phyloP scores from a whole-genome alignment of 2,329 filamentous ascomycete species.

The Neoarthrinium moseri region DNA sequence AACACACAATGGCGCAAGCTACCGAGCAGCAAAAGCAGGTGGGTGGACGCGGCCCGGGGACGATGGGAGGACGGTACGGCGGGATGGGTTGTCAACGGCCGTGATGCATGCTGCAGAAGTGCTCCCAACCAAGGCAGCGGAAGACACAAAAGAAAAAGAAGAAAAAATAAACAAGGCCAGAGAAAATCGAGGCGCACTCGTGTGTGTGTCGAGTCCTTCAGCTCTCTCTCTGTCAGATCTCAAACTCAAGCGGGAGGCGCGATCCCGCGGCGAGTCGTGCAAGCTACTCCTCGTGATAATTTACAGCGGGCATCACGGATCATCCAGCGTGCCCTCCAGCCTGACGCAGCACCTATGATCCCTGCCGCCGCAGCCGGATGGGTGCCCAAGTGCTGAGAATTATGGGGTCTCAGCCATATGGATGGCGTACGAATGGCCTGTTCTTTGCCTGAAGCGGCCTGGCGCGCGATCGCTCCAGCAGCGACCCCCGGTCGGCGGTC shows the following conservation, averaged over 20 bases:
- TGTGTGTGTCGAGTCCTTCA: neutral
- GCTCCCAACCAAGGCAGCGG: neutral
- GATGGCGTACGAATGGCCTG: conserved; percentile 6
- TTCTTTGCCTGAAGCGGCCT: conserved; percentile 13
- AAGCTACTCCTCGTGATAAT: conserved; percentile 26
- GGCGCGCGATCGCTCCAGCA: conserved; percentile 5
- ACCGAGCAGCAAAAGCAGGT: neutral
- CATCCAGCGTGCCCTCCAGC: conserved; percentile 6
- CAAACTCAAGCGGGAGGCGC: neutral
- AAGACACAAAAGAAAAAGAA: neutral
- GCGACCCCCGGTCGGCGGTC: conserved; percentile 8
- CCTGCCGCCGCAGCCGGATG: conserved; percentile 1
- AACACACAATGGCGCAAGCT: neutral
- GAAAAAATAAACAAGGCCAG: neutral
- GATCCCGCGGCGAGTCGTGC: conserved; percentile 5
- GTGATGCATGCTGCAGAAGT: neutral
- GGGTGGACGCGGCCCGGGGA: neutral
- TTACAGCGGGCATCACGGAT: conserved; percentile 12
- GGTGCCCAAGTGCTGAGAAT: conserved; percentile 4
- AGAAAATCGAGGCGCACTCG: too few species aligned
- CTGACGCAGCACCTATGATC: neutral
- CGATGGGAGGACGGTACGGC: neutral
- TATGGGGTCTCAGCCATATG: conserved; percentile 13
- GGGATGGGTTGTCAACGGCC: neutral
- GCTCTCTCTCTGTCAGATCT: neutral